phyloP scores from a whole-genome alignment of 139 green algal genomes.

The Volvox reticuliferus region DNA sequence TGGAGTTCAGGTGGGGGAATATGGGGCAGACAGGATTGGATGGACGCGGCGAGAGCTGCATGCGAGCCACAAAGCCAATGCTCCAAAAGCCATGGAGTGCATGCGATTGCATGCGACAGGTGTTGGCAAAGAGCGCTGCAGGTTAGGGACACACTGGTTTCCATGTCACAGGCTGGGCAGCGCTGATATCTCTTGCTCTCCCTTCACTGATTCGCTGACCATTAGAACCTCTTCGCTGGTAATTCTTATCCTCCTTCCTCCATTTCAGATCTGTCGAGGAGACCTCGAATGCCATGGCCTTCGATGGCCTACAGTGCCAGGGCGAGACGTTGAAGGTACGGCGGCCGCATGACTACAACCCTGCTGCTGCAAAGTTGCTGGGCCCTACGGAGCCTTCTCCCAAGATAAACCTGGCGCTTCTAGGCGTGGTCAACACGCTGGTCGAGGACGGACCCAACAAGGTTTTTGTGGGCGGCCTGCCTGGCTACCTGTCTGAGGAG shows the following conservation, averaged over 20 bases:
- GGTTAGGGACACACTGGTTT: too few relatives aligned
- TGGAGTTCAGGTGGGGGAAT: constrained; percentile 81
- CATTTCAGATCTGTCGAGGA: constrained; percentile 78
- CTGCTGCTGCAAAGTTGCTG: constrained; percentile 52
- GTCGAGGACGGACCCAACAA: constrained; percentile 66
- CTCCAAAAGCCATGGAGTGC: too few relatives aligned
- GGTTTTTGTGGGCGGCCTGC: constrained; percentile 64
- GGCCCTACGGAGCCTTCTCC: constrained; percentile 59
- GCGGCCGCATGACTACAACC: constrained; percentile 66
- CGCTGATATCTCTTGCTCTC: too few relatives aligned
- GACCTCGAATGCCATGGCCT: constrained; percentile 86
- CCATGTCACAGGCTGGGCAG: too few relatives aligned
- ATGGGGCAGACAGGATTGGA: too few relatives aligned
- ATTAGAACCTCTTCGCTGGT: background rate
- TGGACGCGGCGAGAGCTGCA: too few relatives aligned
- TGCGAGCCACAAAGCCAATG: too few relatives aligned
- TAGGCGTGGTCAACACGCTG: constrained; percentile 55
- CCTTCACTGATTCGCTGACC: background rate
- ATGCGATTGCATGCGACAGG: too few relatives aligned
- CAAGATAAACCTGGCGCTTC: constrained; percentile 63
- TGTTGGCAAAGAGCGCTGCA: too few relatives aligned
- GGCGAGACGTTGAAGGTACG: constrained; percentile 65
- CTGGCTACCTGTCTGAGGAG: constrained; percentile 59
- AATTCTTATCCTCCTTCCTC: too few relatives aligned
- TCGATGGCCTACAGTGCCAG: constrained; percentile 87